Base-by-base conservation (phyloP, 148 eudicot genomes). In the Rhododendron simsii region DNA sequence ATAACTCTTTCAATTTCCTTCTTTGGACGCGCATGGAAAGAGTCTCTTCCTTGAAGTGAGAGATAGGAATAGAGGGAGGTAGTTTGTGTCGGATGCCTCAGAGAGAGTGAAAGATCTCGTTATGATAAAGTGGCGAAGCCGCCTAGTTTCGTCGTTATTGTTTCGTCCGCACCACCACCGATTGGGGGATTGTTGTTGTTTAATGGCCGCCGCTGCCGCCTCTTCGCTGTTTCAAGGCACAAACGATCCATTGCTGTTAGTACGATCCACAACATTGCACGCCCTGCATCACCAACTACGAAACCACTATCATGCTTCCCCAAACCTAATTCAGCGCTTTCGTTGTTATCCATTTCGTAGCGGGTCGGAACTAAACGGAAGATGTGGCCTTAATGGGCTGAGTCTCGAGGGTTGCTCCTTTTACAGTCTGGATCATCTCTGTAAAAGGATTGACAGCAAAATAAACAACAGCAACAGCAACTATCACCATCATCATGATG, bases 371-470 rank as follows among this genome's bases (percentile, higher is more conserved):
- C 75, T n/a, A n/a, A 65, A 83, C 28, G 85, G 85, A 44, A 83
- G 85, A 26, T 26, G 53, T 55, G 61, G 21, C 28, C 20, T 41
- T 74, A 14, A 65, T 84, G 88, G 89, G 82, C 85, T 84, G 10
- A 87, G 20, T 90, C 78, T 89, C 35, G 87, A 84, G 84, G 78
- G 86, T 53, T 90, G 93, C 88, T 87, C 37, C 78, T 63, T 63
- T 63, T 45, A 82, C 81, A 86, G 87, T 85, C 13, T 20, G n/a
- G 65, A 81, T 18, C 11, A 81, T 21, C 65, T 51, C 83, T 80
- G 83, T 18, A 21, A 86, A 81, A 83, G 84, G 61, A 81, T 83
- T 81, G 84, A 44, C 15, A 18, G 69, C 13, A 44, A 41, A 28
- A 59, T 59, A 59, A 47, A n/a, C 3, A 23, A 28, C 12, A 51